A percentile compares a stretch with the other conserved stretches of the same genome.
These are phyloP conservation scores for Kurtzmaniella quercitrusa DNA, from an alignment of 1,139 yeast species.

Conservation along the genomic window DNA sequence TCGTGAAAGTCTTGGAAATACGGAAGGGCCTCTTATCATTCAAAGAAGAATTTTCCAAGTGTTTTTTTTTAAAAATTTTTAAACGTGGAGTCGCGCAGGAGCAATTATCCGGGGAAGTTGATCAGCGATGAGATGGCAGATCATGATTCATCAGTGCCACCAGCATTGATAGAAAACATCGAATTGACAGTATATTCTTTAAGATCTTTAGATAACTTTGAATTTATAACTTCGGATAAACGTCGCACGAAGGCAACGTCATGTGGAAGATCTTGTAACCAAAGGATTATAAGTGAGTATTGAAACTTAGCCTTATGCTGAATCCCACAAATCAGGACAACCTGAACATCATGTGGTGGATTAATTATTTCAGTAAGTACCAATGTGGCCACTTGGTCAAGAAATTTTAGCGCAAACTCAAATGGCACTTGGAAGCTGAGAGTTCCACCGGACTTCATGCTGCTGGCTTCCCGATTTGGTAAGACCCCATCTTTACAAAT, in stretches of 20 bases:
- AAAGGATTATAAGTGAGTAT: constrained; percentile 20
- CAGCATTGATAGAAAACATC: neutral
- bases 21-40: neutral
- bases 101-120: neutral
- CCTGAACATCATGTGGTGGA: constrained; percentile 15
- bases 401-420: constrained; percentile 11
- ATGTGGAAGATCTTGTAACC: constrained; percentile 12
- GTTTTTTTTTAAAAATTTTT: neutral
- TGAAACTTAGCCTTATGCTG: constrained; percentile 13
- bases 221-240: neutral
- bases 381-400: constrained; percentile 11
- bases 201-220: neutral
- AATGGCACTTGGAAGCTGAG: constrained; percentile 12
- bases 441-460: constrained; percentile 10
- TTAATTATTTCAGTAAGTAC: constrained; percentile 14
- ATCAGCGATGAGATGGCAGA: neutral
- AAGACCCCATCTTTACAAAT: constrained; percentile 14
- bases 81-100: neutral
- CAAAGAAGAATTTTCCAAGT: neutral
- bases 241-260: neutral
- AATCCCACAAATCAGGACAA: constrained; percentile 18
- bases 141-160: neutral
- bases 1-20: neutral
- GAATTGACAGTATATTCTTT: neutral
- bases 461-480: constrained; percentile 14